Conservation (phyloP, 345 rosid genomes). For the Gossypium longicalyx region DNA sequence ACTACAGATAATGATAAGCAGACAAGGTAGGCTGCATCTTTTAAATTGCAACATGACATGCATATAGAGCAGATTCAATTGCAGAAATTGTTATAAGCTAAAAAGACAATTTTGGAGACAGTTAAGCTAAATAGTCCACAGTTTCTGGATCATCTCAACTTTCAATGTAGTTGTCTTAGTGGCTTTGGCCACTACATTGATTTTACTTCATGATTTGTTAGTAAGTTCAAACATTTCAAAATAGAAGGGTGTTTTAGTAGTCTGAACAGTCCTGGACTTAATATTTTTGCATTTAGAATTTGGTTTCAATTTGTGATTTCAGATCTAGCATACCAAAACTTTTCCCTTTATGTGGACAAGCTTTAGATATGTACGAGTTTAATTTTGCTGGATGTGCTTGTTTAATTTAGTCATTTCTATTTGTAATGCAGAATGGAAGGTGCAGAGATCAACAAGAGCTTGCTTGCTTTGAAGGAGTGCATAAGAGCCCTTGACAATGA, state of each 20-base stretch:
- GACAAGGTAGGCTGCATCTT: conserved; percentile 52
- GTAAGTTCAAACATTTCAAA: background rate
- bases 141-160: conserved; percentile 3
- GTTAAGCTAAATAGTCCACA: background rate
- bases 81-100: background rate
- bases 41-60: background rate
- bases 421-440: conserved; percentile 83
- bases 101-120: background rate
- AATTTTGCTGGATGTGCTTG: background rate
- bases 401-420: conserved; percentile 17
- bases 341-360: background rate
- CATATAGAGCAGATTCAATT: background rate
- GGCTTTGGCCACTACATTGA: background rate
- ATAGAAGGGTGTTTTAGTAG: background rate
- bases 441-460: conserved; percentile 97
- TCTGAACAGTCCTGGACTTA: background rate
- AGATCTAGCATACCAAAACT: background rate
- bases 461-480: conserved; percentile 94
- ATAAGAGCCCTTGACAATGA: conserved; percentile 99
- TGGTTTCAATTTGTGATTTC: background rate
- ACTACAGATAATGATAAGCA: conserved; percentile 96
- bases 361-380: background rate
- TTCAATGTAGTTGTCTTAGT: background rate
- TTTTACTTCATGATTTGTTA: background rate
- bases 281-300: background rate